phyloP scores from a whole-genome alignment of 495 filamentous ascomycete genomes.

The Penicilliopsis zonata region DNA sequence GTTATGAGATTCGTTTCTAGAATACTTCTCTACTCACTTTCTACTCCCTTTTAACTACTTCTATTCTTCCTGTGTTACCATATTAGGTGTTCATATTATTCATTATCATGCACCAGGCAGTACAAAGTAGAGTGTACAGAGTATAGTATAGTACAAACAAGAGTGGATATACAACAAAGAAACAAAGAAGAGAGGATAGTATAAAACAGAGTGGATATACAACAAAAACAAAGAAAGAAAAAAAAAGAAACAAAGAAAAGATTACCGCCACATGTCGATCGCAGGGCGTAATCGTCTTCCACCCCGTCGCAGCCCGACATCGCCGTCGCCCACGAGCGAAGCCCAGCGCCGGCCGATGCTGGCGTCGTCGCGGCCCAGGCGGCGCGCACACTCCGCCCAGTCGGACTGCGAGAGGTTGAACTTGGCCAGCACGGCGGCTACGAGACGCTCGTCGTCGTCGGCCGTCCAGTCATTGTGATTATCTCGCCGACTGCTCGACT shows the following conservation, averaged over 20 bases:
- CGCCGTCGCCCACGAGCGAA: conserved; percentile 48
- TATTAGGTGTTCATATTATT: too few relatives aligned
- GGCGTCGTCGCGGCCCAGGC: conserved; percentile 48
- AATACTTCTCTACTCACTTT: too few relatives aligned
- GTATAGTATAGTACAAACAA: conserved; percentile 1
- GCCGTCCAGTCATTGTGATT: conserved; percentile 46
- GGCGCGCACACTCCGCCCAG: conserved; percentile 69
- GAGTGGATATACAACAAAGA: not conserved
- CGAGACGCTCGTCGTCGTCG: conserved; percentile 58
- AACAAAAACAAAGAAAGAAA: conserved; percentile 1
- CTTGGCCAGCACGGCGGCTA: conserved; percentile 65
- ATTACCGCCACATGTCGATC: conserved; percentile 3
- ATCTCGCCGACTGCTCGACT: conserved; percentile 11
- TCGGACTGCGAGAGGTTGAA: conserved; percentile 59
- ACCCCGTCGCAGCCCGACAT: conserved; percentile 35
- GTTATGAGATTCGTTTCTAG: conserved; percentile 49
- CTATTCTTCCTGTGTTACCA: not conserved
- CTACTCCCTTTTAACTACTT: not conserved
- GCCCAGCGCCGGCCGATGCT: conserved; percentile 62
- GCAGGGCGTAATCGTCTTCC: conserved; percentile 15
- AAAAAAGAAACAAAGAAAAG: conserved; percentile 2
- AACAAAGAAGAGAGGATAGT: conserved; percentile 4
- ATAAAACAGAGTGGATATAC: conserved; percentile 3
- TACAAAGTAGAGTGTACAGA: not conserved
- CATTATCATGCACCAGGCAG: too few relatives aligned